Base-by-base conservation (phyloP, 2,329 filamentous ascomycete species). In the Sphaerulina vaccinii region DNA sequence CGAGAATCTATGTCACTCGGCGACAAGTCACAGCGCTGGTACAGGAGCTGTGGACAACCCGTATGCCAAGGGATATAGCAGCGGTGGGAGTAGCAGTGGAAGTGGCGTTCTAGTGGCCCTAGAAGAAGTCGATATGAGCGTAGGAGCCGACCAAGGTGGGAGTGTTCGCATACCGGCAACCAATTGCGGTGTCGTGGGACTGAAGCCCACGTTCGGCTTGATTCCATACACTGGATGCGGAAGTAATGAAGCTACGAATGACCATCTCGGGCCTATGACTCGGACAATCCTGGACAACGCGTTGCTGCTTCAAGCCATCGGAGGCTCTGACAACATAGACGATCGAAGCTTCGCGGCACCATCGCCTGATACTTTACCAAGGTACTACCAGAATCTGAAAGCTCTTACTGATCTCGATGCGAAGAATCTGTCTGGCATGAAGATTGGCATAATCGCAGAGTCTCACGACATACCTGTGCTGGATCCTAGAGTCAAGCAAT, bases 311-410 rank as follows among this genome's bases (percentile, higher is more conserved):
- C 63, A 73, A 51, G 72, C 70, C 0, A 69, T 80, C 33, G 73
- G 75, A 2, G 78, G 78, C 1, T 71, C 70, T 29, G 77, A 80
- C 61, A 73, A 74, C 18, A 68, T 79, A 16, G 78, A 80, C 57
- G 57, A 60, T 27, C 40, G 62, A 15, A 55, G 53, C 8, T 69
- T 71, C 29, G 68, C 65, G 22, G 68, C 69, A 13, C 68, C 68
- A 2, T 33, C 42, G 6, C 65, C 67, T 3, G 45, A 41, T 3
- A 47, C 56, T 0, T 35, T 68, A 1, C 67, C 70, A 3, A 27
- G 50, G 1, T 73, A 71, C 54, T 56, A 54, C 33, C 56, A 56
- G 0, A 56, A 49, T 8, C 57, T 70, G 13, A 41, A 39, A 11
- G 71, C 72, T 10, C 27, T 32, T 10, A 10, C 27, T 10, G 27